These are phyloP conservation scores for Pyronema domesticum DNA, from an alignment of 495 filamentous ascomycete species.

Conservation along the genomic window DNA sequence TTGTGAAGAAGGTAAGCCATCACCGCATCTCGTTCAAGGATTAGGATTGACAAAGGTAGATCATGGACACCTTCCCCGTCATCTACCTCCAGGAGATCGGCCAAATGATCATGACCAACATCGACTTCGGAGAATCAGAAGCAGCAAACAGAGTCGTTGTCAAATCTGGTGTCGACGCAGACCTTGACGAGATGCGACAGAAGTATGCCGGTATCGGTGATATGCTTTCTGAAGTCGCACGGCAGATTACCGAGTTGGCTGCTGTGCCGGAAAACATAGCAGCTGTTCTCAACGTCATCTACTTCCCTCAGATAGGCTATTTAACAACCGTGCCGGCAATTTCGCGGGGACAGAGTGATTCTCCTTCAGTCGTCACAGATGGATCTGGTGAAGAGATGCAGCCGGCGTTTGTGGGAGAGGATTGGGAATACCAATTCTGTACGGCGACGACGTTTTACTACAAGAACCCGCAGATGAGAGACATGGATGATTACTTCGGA, in stretches of 20 bases:
- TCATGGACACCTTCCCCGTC: slow-evolving; percentile 13
- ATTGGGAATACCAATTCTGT: slow-evolving; percentile 66
- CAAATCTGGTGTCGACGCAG: slow-evolving; percentile 48
- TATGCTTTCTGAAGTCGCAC: slow-evolving; percentile 49
- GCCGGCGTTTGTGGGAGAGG: slow-evolving; percentile 47
- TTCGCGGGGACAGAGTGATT: background rate
- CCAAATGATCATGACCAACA: slow-evolving; percentile 49
- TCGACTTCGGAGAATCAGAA: slow-evolving; percentile 68
- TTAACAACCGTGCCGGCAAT: slow-evolving; percentile 48
- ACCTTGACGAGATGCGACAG: slow-evolving; percentile 61
- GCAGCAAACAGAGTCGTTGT: slow-evolving; percentile 60
- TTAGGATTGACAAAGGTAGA: slow-evolving; percentile 7
- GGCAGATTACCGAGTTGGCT: slow-evolving; percentile 32
- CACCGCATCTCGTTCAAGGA: background rate
- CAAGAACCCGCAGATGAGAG: slow-evolving; percentile 69
- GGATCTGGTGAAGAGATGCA: background rate
- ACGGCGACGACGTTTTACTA: slow-evolving; percentile 62
- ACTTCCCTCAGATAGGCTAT: slow-evolving; percentile 84
- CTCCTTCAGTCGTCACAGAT: background rate
- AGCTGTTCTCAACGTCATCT: slow-evolving; percentile 57
- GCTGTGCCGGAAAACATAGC: slow-evolving; percentile 44
- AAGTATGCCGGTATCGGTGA: slow-evolving; percentile 59
- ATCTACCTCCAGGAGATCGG: slow-evolving; percentile 45
- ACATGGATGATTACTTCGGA: slow-evolving; percentile 66
- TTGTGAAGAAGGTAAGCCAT: slow-evolving; percentile 39